Base-by-base conservation (phyloP, 768 basidiomycete genomes). In the Solioccasus polychromus region DNA sequence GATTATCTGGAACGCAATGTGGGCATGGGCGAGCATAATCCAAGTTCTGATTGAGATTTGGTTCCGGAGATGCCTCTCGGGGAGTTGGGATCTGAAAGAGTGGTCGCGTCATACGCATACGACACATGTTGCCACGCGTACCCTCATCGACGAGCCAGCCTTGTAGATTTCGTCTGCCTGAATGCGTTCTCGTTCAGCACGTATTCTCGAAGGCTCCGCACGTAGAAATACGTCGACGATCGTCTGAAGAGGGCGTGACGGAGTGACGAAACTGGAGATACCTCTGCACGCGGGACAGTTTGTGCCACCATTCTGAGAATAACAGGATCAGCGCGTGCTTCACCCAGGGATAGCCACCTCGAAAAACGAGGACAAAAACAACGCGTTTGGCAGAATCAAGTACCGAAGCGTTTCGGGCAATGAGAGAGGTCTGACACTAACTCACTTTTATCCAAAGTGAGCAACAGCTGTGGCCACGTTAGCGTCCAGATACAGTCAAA, bases 91-190 rank as follows among this genome's bases (percentile, higher is more conserved):
- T 77, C 88, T 91, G 51, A 35, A 19, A 34, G 28, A 25, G 22
- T 35, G 26, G n/a, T 35, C 15, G 20, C 39, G 37, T 23, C 22
- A 18, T 9, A 35, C 39, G 5, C 14, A 24, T 14, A 28, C 12
- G 14, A 24, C 9, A 34, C 15, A 12, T 24, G 31, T 37, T 11
- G n/a, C 14, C 26, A 22, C 29, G 68, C 78, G 45, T 62, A 90
- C 88, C 58, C 83, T 74, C 64, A 91, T 72, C 20, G 75, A 71
- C 24, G 73, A 64, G 2, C 85, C 85, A 23, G 71, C 60, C 47
- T 73, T 77, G 57, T 92, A 92, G 20, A 92, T 68, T 46, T 88
- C 87, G 55, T 92, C 90, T 4, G 90, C 90, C 65, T 92, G 90
- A 46, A 77, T 72, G 18, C 82, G 78, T 60, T 92, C 90, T 30